Conservation (phyloP, 164 flowering plant genomes). For the Nelumbo lutea region DNA sequence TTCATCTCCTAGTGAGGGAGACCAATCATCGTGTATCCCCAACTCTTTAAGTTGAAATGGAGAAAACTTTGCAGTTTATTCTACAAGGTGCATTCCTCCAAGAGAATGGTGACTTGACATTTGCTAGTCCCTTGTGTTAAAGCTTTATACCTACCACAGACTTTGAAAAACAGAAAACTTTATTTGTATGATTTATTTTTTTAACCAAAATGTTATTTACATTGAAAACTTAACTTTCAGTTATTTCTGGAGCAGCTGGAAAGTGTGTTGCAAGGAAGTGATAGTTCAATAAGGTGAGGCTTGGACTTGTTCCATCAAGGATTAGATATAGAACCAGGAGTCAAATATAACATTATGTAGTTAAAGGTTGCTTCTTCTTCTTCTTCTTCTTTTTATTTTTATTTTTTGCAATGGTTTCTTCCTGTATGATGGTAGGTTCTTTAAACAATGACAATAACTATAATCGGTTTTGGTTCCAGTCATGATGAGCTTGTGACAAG, state of each 20-base stretch:
- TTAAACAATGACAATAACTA: constrained; percentile 5
- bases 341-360: not conserved
- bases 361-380: too few relatives aligned
- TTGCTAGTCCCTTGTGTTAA: not conserved
- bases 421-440: not conserved
- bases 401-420: too few relatives aligned
- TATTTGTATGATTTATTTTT: not conserved
- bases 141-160: too few relatives aligned
- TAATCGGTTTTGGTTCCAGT: constrained; percentile 37
- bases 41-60: not conserved
- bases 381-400: too few relatives aligned
- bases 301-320: not conserved
- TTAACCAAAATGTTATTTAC: constrained; percentile 4
- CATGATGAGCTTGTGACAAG: constrained; percentile 67
- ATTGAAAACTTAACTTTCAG: constrained; percentile 35
- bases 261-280: constrained; percentile 61
- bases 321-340: not conserved
- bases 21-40: too few relatives aligned
- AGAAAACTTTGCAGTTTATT: not conserved
- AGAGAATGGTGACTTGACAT: not conserved
- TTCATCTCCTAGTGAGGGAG: too few relatives aligned
- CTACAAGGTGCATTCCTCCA: not conserved
- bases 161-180: not conserved
- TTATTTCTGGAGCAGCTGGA: constrained; percentile 88
- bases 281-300: constrained; percentile 64